Evolutionary conservation across 345 rosid genomes (phyloP).

Genomic region (Populus ilicifolia): DNA sequence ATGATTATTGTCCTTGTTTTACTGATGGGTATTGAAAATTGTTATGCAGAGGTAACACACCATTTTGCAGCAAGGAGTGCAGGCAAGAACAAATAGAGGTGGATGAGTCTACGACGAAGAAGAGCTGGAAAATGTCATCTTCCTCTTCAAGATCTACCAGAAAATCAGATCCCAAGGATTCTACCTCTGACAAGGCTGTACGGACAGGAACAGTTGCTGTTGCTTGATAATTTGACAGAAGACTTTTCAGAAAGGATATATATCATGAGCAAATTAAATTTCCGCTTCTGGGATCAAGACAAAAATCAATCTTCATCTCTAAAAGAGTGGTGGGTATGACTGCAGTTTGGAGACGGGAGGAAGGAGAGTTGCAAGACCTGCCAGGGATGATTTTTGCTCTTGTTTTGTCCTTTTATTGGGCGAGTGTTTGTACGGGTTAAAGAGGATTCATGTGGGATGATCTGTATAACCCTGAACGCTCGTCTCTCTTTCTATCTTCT

Average conservation of each 20-base stretch:
- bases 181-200: slow-evolving; percentile 29
- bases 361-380: not conserved
- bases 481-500: not conserved
- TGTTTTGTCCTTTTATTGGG: not conserved
- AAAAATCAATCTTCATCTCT: not conserved
- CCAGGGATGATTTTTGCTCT: not conserved
- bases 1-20: not conserved
- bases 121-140: slow-evolving; percentile 36
- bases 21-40: not conserved
- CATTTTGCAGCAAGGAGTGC: slow-evolving; percentile 79
- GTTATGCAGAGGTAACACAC: slow-evolving; percentile 57
- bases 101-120: slow-evolving; percentile 53
- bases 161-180: slow-evolving; percentile 39
- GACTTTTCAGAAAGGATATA: not conserved
- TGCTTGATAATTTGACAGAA: slow-evolving; percentile 4
- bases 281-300: not conserved
- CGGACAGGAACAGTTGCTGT: slow-evolving; percentile 54
- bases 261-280: not conserved
- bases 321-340: not conserved
- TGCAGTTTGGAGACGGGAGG: not conserved
- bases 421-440: not conserved
- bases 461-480: not conserved
- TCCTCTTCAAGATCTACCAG: slow-evolving; percentile 50
- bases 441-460: not conserved
- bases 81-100: slow-evolving; percentile 74